Percentiles rank a stretch among this genome's conserved stretches.
Conservation (phyloP, 1,139 yeast genomes). For the Kodamaea suecica region DNA sequence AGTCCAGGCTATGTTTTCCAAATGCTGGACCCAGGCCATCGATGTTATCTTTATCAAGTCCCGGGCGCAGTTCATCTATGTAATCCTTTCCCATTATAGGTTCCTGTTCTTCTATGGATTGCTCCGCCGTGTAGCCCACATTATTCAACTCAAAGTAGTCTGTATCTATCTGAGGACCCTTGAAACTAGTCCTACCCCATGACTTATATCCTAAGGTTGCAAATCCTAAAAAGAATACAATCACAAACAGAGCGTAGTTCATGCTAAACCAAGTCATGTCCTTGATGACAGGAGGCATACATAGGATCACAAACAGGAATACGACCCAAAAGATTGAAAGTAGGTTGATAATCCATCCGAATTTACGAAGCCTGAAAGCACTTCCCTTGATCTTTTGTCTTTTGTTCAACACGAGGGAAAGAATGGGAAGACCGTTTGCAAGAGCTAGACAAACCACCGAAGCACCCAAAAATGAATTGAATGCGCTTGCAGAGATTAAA, state of each 20-base stretch:
- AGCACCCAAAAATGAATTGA: constrained; percentile 84
- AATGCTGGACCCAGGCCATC: too few relatives aligned
- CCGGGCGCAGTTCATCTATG: not conserved
- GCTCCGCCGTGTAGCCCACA: constrained; percentile 12
- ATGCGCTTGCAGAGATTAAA: constrained; percentile 68
- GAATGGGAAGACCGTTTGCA: constrained; percentile 75
- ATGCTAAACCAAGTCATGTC: constrained; percentile 54
- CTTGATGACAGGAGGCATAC: constrained; percentile 73
- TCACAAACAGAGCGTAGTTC: constrained; percentile 74
- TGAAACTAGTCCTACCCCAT: constrained; percentile 63
- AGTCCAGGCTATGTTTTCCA: too few relatives aligned
- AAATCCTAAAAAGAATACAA: constrained; percentile 44
- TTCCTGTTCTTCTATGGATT: constrained; percentile 6
- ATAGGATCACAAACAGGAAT: constrained; percentile 59
- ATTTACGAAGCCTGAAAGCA: constrained; percentile 60
- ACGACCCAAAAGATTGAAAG: constrained; percentile 61
- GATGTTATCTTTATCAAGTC: too few relatives aligned
- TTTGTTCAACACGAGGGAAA: constrained; percentile 58
- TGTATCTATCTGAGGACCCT: constrained; percentile 61
- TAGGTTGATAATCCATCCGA: constrained; percentile 64
- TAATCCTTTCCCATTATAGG: constrained; percentile 13
- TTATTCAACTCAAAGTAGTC: constrained; percentile 39
- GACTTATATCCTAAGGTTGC: constrained; percentile 50
- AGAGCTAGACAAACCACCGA: constrained; percentile 74
- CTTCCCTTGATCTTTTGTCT: constrained; percentile 67